These are phyloP conservation scores for Silene coronaria DNA, from an alignment of 179 eudicot species.

Conservation along the genomic window DNA sequence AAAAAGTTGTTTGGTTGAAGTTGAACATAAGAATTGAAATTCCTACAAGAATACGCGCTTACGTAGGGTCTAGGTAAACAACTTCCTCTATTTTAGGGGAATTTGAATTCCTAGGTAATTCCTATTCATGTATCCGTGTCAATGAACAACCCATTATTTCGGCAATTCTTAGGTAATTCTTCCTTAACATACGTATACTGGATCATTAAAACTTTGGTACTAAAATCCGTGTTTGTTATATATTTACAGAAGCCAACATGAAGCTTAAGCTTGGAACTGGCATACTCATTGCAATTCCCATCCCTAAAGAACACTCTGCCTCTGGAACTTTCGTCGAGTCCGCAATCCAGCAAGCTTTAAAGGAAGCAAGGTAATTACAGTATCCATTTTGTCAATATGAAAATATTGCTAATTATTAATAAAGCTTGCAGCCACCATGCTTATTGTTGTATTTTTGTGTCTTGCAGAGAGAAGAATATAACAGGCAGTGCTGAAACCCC, in stretches of 20 bases:
- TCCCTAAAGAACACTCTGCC: constrained; percentile 81
- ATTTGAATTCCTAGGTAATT: no score
- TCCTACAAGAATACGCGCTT: no score
- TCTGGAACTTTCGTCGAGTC: constrained; percentile 74
- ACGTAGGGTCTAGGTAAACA: neutral
- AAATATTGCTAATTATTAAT: neutral
- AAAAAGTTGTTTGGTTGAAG: neutral
- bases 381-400: neutral
- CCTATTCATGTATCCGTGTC: neutral
- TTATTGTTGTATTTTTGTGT: neutral
- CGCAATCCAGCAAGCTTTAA: constrained; percentile 77
- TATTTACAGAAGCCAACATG: constrained; percentile 53
- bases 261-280: constrained; percentile 71
- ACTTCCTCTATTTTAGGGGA: no score
- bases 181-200: neutral
- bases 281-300: constrained; percentile 78
- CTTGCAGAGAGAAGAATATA: constrained; percentile 69
- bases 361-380: constrained; percentile 67
- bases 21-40: neutral
- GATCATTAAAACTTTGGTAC: neutral
- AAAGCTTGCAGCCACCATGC: neutral
- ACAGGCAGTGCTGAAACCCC: constrained; percentile 96
- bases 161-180: neutral
- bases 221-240: neutral
- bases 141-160: neutral